A percentile compares a stretch with the other conserved stretches of the same genome.
These are phyloP conservation scores for Middelhovenomyces tepae DNA, from an alignment of 805 yeast genomes.

Conservation along the genomic window DNA sequence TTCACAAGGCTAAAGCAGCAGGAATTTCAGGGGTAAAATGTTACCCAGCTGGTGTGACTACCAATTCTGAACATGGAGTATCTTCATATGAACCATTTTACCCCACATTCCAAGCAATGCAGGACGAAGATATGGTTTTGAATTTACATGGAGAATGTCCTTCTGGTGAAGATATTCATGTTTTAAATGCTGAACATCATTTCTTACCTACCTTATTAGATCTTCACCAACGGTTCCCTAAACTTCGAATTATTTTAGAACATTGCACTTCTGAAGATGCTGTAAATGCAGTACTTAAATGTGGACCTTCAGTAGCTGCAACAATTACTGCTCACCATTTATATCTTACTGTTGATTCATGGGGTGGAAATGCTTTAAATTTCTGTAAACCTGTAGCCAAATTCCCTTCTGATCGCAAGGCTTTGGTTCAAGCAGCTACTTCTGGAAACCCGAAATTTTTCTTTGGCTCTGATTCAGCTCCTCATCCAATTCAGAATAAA, in stretches of 20 bases:
- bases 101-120: conserved; percentile 85
- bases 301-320: conserved; percentile 78
- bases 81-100: conserved; percentile 84
- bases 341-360: conserved; percentile 77
- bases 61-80: conserved; percentile 86
- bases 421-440: conserved; percentile 79
- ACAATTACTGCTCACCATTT: conserved; percentile 95
- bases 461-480: conserved; percentile 98
- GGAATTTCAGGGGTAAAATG: conserved; percentile 86
- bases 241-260: conserved; percentile 77
- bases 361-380: conserved; percentile 95
- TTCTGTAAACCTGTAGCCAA: conserved; percentile 98
- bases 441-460: conserved; percentile 88
- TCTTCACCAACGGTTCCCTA: conserved; percentile 76
- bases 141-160: conserved; percentile 97
- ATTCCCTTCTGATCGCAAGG: conserved; percentile 72
- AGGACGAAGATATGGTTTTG: conserved; percentile 64
- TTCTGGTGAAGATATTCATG: conserved; percentile 65
- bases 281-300: conserved; percentile 58
- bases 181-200: conserved; percentile 86
- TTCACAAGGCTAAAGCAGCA: conserved; percentile 62
- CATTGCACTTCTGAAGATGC: conserved; percentile 94
- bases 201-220: conserved; percentile 82
- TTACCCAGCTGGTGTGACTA: conserved; percentile 99
- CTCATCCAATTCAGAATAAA: conserved; percentile 80